phyloP scores from a whole-genome alignment of 768 basidiomycete species.

The Hygrophoropsis aurantiaca region DNA sequence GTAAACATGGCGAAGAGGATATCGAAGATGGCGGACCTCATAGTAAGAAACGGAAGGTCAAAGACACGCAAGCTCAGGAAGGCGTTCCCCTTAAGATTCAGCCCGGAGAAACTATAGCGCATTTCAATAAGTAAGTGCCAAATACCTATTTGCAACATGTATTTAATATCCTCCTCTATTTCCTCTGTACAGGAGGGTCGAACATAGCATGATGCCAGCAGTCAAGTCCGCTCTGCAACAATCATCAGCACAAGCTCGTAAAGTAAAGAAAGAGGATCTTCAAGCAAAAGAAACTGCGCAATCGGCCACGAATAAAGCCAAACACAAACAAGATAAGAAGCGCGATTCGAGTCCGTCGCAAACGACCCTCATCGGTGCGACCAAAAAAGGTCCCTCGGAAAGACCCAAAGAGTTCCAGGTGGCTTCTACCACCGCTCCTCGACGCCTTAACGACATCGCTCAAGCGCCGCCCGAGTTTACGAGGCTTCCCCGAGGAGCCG shows the following conservation, averaged over 20 bases:
- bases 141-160: slow-evolving; percentile 3
- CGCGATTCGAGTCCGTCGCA: slow-evolving; percentile 12
- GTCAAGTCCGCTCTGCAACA: slow-evolving; percentile 60
- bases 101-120: slow-evolving; percentile 69
- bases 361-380: slow-evolving; percentile 11
- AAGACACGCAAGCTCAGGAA: slow-evolving; percentile 26
- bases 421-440: slow-evolving; percentile 54
- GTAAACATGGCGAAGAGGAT: slow-evolving; percentile 27
- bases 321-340: slow-evolving; percentile 11
- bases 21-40: slow-evolving; percentile 23
- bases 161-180: slow-evolving; percentile 6
- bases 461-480: slow-evolving; percentile 66
- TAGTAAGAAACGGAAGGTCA: slow-evolving; percentile 28
- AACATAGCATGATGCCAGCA: slow-evolving; percentile 65
- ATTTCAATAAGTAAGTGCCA: slow-evolving; percentile 67
- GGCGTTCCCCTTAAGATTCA: slow-evolving; percentile 45
- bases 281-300: slow-evolving; percentile 21
- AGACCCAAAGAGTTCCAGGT: slow-evolving; percentile 47
- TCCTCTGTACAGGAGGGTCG: slow-evolving; percentile 58
- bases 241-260: slow-evolving; percentile 53
- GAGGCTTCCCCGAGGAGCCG: slow-evolving; percentile 50
- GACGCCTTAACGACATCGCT: slow-evolving; percentile 69
- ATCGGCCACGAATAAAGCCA: slow-evolving; percentile 11
- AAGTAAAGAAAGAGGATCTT: slow-evolving; percentile 35
- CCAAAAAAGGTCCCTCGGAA: slow-evolving; percentile 18